A percentile compares a stretch with the other conserved stretches of the same genome.
These are phyloP conservation scores for Teratosphaeria nubilosa DNA, from an alignment of 2,329 filamentous ascomycete genomes.

Conservation along the genomic window DNA sequence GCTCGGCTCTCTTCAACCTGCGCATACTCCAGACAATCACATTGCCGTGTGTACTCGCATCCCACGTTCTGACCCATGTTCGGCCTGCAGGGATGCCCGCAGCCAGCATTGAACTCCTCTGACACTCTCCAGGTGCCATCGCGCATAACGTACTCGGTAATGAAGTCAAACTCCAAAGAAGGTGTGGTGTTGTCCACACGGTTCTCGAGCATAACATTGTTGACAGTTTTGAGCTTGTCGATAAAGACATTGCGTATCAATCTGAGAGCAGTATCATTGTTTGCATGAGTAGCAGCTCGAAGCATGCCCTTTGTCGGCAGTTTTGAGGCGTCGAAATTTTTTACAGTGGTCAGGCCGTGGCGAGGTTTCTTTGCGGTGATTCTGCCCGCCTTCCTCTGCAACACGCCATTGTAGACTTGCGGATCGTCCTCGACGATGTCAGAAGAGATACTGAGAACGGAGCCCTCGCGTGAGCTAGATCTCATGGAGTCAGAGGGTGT, in stretches of 20 bases:
- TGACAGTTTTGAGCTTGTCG: conserved; percentile 19
- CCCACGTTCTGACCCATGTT: conserved; percentile 42
- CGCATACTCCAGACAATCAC: conserved; percentile 58
- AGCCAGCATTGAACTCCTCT: conserved; percentile 54
- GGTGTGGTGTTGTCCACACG: conserved; percentile 44
- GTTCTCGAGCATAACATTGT: conserved; percentile 39
- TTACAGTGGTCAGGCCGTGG: conserved; percentile 6
- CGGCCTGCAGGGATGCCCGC: conserved; percentile 46
- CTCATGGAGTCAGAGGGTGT: not conserved
- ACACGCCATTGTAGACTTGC: conserved; percentile 31
- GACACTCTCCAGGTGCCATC: conserved; percentile 51
- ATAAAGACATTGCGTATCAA: conserved; percentile 32
- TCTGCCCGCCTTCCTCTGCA: conserved; percentile 28
- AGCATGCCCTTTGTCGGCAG: conserved; percentile 30
- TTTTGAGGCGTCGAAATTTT: conserved; percentile 22
- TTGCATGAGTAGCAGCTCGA: conserved; percentile 17
- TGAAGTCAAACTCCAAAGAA: conserved; percentile 58
- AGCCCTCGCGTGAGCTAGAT: conserved; percentile 2
- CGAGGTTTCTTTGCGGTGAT: conserved; percentile 25
- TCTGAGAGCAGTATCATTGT: conserved; percentile 23
- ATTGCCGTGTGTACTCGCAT: conserved; percentile 55
- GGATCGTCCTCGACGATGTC: not conserved
- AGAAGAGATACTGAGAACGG: conserved; percentile 5
- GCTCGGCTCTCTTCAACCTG: conserved; percentile 33
- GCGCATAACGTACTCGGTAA: conserved; percentile 50